Evolutionary conservation across 129 eudicot species (phyloP), one percentile per base, ranked within the genome.

Genomic region (Chrysanthemum makinoi): DNA sequence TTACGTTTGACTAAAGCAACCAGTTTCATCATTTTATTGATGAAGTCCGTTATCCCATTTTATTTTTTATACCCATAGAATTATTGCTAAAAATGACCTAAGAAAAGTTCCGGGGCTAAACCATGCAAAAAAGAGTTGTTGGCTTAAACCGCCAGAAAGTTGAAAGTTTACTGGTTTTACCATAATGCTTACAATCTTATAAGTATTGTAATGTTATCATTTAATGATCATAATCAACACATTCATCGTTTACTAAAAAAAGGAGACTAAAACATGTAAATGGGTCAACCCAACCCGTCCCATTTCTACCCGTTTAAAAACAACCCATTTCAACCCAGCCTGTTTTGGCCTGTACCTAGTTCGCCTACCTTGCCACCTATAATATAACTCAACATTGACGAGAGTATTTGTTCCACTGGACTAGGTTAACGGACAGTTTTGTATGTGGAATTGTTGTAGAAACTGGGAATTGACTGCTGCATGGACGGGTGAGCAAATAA

Each of bases 381-480:
- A 2, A 7, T 13, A 20, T 10, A 59, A 59, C 35, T 59, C 64
- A 59, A 59, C 10, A 19, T 1, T 22, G 2, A 24, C 43, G 13
- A 59, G 43, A 59, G 60, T 65, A 48, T 20, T 70, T 47, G 56
- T 10, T 2, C 7, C 50, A 3, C 13, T 2, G 3, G 4, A 49
- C 15, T 19, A 11, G 56, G 10, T 17, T 43, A n/a, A 75, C 46
- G 14, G 61, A 72, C 11, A 5, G 17, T 16, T 24, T 18, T 49
- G 47, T 65, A 9, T 68, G 33, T 50, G 52, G 20, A 19, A 24
- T 58, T 39, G 9, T 43, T 73, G 81, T 80, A 90, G 97, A 75
- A 90, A 72, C 72, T 90, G 97, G 97, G 89, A 90, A 75, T 70
- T 90, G 17, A 83, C 77, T 4, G 95, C 89, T 2, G 77, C 89